Evolutionary conservation across 805 yeast genomes (phyloP).

Genomic region (Wickerhamiella siamensis): DNA sequence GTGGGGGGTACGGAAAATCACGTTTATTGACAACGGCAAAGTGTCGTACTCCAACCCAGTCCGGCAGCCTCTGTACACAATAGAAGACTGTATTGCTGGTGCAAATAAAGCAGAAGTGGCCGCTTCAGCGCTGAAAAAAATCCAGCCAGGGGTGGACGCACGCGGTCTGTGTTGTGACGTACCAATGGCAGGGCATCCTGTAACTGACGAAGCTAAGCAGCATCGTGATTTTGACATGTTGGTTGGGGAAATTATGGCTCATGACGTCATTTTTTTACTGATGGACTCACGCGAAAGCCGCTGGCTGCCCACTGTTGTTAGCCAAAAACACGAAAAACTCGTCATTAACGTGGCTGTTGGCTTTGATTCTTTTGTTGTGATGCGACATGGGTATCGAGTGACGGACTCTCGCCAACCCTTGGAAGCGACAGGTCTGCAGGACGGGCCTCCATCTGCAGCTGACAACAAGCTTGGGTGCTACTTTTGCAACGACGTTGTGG

Average conservation of each 20-base stretch:
- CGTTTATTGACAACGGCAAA: conserved; percentile 79
- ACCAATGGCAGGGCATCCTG: conserved; percentile 94
- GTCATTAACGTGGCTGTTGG: conserved; percentile 92
- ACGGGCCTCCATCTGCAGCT: conserved; percentile 7
- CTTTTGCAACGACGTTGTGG: conserved; percentile 90
- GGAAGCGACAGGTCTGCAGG: conserved; percentile 11
- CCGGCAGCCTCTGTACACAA: conserved; percentile 74
- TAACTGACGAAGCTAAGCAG: conserved; percentile 41
- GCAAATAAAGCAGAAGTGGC: conserved; percentile 74
- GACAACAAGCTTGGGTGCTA: conserved; percentile 74
- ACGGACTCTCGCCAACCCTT: conserved; percentile 15
- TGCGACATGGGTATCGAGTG: conserved; percentile 65
- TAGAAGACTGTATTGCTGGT: conserved; percentile 64
- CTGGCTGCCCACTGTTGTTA: conserved; percentile 91
- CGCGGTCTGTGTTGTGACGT: conserved; percentile 55
- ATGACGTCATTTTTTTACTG: conserved; percentile 65
- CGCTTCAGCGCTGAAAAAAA: conserved; percentile 50
- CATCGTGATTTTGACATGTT: conserved; percentile 39
- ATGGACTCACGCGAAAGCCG: conserved; percentile 94
- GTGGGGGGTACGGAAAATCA: conserved; percentile 83
- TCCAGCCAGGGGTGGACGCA: conserved; percentile 66
- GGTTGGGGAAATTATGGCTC: conserved; percentile 38
- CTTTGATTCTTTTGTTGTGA: conserved; percentile 81
- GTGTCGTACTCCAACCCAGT: conserved; percentile 93
- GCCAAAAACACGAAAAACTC: conserved; percentile 47